phyloP scores from a whole-genome alignment of 2,329 filamentous ascomycete species.

The Arthroderma sp. region DNA sequence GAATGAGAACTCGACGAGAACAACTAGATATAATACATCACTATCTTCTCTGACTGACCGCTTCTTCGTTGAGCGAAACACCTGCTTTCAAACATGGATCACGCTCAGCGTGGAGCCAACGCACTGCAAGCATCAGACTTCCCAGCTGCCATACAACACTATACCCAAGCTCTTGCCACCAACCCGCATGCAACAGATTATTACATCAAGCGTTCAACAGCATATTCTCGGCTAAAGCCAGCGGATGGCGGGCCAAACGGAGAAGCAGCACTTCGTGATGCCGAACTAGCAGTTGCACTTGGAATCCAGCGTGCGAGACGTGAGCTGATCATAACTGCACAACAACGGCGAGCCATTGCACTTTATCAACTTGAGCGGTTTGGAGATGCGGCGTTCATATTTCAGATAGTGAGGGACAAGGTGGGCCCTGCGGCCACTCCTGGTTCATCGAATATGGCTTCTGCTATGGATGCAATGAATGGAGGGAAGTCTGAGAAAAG shows the following conservation, averaged over 20 bases:
- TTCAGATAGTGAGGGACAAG: slow-evolving; percentile 42
- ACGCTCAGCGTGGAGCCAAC: slow-evolving; percentile 43
- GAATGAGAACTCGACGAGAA: no score
- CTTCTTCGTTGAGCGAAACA: no score
- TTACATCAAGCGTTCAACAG: slow-evolving; percentile 69
- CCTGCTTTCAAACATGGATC: slow-evolving; percentile 30
- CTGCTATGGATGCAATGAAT: slow-evolving; percentile 16
- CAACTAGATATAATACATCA: no score
- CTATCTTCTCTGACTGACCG: no score
- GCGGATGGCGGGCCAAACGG: slow-evolving; percentile 31
- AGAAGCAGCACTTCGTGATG: slow-evolving; percentile 50
- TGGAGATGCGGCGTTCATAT: slow-evolving; percentile 61
- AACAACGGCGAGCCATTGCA: slow-evolving; percentile 65
- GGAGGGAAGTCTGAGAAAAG: slow-evolving; percentile 9
- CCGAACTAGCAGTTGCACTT: slow-evolving; percentile 50
- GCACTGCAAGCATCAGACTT: slow-evolving; percentile 53
- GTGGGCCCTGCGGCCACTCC: slow-evolving; percentile 40
- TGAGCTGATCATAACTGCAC: slow-evolving; percentile 64
- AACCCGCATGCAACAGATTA: slow-evolving; percentile 58
- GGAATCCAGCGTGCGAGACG: slow-evolving; percentile 57
- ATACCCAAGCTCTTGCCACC: slow-evolving; percentile 51
- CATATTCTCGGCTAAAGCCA: slow-evolving; percentile 51
- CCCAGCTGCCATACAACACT: slow-evolving; percentile 52
- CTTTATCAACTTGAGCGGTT: slow-evolving; percentile 57
- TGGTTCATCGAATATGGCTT: slow-evolving; percentile 13